Conservation (phyloP, 1,284 basidiomycete genomes). For the Tilletia setariae region DNA sequence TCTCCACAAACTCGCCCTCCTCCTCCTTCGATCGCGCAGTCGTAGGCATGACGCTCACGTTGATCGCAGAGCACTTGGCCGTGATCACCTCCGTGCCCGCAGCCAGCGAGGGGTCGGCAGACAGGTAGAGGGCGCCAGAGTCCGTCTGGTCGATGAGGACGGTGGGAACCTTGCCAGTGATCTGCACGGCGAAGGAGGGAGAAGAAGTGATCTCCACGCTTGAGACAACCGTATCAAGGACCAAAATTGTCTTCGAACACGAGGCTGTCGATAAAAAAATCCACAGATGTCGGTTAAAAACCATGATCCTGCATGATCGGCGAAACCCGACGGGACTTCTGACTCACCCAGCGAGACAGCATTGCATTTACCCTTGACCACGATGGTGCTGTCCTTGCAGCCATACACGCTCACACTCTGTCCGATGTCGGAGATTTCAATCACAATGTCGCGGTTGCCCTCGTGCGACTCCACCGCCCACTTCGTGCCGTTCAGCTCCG, state of each 20-base stretch:
- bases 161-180: conserved; percentile 83
- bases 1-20: conserved; percentile 86
- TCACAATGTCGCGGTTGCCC: conserved; percentile 69
- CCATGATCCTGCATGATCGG: conserved; percentile 7
- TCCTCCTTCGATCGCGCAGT: conserved; percentile 69
- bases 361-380: conserved; percentile 91
- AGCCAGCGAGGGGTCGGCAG: conserved; percentile 70
- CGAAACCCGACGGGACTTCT: neutral
- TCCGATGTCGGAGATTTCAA: conserved; percentile 74
- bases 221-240: conserved; percentile 88
- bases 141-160: conserved; percentile 92
- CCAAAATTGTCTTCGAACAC: conserved; percentile 81
- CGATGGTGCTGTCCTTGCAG: conserved; percentile 83
- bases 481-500: conserved; percentile 84
- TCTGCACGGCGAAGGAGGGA: conserved; percentile 87
- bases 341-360: conserved; percentile 79
- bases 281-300: conserved; percentile 1
- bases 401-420: conserved; percentile 87
- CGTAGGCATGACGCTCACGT: conserved; percentile 66
- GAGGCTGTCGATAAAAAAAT: conserved; percentile 63
- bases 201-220: conserved; percentile 82
- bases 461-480: conserved; percentile 97
- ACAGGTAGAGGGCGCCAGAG: conserved; percentile 90
- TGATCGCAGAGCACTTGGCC: conserved; percentile 90
- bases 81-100: conserved; percentile 75